Percentiles rank a stretch among this genome's conserved stretches.
phyloP scores from a whole-genome alignment of 1,284 basidiomycete genomes.

The Neonothopanus nambi region DNA sequence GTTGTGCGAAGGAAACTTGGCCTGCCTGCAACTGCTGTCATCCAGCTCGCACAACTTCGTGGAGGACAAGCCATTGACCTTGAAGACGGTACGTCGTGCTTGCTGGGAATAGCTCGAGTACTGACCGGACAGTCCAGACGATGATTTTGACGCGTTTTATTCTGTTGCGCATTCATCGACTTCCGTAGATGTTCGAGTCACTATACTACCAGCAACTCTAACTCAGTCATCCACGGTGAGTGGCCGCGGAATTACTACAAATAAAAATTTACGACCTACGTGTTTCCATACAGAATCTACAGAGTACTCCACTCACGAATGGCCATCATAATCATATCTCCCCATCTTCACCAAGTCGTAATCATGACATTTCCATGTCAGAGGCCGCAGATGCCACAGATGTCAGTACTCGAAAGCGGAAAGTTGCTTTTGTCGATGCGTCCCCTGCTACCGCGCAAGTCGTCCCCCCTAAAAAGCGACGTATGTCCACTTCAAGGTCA shows the following conservation, averaged over 20 bases:
- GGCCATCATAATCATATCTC: neutral
- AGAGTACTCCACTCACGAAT: neutral
- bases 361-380: conserved; percentile 1
- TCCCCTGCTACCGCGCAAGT: conserved; percentile 4
- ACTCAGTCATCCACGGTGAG: no score
- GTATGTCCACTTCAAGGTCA: neutral
- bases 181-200: conserved; percentile 42
- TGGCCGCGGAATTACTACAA: no score
- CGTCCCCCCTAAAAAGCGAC: conserved; percentile 12
- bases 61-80: conserved; percentile 58
- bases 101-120: conserved; percentile 2
- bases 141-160: conserved; percentile 74
- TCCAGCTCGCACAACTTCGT: conserved; percentile 58
- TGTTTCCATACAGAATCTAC: no score
- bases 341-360: neutral
- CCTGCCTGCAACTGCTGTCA: conserved; percentile 36
- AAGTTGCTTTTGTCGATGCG: conserved; percentile 26
- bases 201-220: conserved; percentile 15
- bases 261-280: no score
- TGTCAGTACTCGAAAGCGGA: conserved; percentile 30
- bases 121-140: conserved; percentile 44
- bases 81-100: conserved; percentile 59
- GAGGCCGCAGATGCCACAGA: conserved; percentile 12
- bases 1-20: conserved; percentile 62
- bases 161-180: conserved; percentile 38